phyloP scores from a whole-genome alignment of 306 rosid genomes.

The Corylus heterophylla region DNA sequence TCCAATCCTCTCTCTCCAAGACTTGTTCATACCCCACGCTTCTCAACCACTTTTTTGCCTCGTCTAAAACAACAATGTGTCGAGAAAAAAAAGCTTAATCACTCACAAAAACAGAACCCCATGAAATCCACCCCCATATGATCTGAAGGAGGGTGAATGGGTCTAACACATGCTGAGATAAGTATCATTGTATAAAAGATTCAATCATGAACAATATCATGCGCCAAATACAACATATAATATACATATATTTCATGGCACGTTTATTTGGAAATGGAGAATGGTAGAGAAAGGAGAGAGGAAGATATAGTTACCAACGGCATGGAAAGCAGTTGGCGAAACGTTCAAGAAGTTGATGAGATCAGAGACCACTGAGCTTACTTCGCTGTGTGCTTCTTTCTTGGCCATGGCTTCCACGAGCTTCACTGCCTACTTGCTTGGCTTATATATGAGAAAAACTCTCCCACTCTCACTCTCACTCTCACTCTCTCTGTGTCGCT shows the following conservation, averaged over 20 bases:
- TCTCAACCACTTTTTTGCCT: constrained; percentile 60
- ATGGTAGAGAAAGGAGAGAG: not conserved
- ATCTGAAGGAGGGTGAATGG: not conserved
- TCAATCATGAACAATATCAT: too few species aligned
- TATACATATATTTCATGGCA: too few species aligned
- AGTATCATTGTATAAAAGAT: too few species aligned
- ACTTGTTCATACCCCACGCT: constrained; percentile 58
- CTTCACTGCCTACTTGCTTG: not conserved
- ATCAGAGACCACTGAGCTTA: constrained; percentile 63
- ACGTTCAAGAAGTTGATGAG: constrained; percentile 75
- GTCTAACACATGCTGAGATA: too few species aligned
- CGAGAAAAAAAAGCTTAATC: not conserved
- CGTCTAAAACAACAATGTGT: constrained; percentile 39
- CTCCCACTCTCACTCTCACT: not conserved
- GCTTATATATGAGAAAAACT: not conserved
- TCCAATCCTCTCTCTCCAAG: constrained; percentile 72
- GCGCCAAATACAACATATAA: too few species aligned
- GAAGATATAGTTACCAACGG: constrained; percentile 61
- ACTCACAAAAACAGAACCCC: not conserved
- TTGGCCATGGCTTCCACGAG: constrained; percentile 46
- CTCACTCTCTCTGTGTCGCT: not conserved
- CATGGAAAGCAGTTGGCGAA: constrained; percentile 95
- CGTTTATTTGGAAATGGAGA: not conserved
- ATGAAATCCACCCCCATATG: not conserved
- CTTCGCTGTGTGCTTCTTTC: constrained; percentile 27